Evolutionary conservation across 306 rosid genomes (phyloP).

Genomic region (Rosa chinensis): DNA sequence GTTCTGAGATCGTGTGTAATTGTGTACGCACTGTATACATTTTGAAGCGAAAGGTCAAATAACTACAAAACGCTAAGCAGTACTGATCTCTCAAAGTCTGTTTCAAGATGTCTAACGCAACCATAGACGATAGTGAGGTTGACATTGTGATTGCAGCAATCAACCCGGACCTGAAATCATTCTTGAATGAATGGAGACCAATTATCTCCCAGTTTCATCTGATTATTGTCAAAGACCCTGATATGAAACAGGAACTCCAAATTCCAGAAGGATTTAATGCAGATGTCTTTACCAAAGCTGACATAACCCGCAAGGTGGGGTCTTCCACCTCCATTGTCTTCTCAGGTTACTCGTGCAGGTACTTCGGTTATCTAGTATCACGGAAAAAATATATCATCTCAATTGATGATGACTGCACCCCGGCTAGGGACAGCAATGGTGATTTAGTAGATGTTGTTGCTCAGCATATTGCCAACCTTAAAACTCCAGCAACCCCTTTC

Average conservation of each 20-base stretch:
- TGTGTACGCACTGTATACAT: conserved; percentile 17
- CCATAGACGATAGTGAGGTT: conserved; percentile 57
- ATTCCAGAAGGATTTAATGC: conserved; percentile 71
- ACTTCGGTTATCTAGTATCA: conserved; percentile 83
- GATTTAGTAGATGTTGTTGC: conserved; percentile 59
- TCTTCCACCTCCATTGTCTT: conserved; percentile 60
- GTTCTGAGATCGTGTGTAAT: conserved; percentile 39
- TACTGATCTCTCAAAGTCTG: conserved; percentile 21
- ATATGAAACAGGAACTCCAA: conserved; percentile 68
- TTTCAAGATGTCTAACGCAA: conserved; percentile 64
- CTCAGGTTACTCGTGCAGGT: conserved; percentile 94
- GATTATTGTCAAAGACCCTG: conserved; percentile 86
- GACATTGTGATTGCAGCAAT: conserved; percentile 91
- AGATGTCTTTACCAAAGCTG: conserved; percentile 62
- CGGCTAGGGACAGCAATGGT: conserved; percentile 68
- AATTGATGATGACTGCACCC: conserved; percentile 87
- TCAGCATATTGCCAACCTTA: conserved; percentile 76
- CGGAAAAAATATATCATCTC: conserved; percentile 81
- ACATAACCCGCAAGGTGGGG: conserved; percentile 68
- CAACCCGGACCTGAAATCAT: conserved; percentile 60
- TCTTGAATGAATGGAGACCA: conserved; percentile 80
- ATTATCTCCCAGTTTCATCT: conserved; percentile 76
- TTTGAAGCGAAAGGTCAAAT: conserved; percentile 30
- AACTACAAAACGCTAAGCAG: conserved; percentile 21
- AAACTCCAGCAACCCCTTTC: conserved; percentile 98